These are phyloP conservation scores for Wickerhamiella nectarea DNA, from an alignment of 805 yeast genomes.

Conservation along the genomic window DNA sequence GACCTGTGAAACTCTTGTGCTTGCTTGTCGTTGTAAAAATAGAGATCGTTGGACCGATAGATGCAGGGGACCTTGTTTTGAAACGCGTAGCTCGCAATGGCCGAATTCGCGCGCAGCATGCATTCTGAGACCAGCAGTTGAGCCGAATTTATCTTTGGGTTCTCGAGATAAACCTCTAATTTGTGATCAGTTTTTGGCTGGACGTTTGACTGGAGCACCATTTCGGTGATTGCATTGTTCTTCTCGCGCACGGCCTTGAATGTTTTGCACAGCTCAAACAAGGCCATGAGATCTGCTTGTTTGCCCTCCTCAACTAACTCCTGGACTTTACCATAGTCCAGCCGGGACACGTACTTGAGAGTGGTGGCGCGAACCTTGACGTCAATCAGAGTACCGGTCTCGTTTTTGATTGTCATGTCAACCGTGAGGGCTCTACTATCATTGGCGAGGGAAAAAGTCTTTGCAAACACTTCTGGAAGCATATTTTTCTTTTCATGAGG, in stretches of 20 bases:
- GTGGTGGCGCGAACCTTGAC: conserved; percentile 30
- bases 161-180: background rate
- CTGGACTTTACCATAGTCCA: conserved; percentile 56
- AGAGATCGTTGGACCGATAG: conserved; percentile 20
- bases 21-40: conserved; percentile 20
- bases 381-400: conserved; percentile 15
- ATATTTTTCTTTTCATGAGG: conserved; percentile 54
- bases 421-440: conserved; percentile 27
- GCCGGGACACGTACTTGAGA: conserved; percentile 35
- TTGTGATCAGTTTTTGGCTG: background rate
- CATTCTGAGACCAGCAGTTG: conserved; percentile 62
- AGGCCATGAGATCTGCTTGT: background rate
- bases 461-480: conserved; percentile 49
- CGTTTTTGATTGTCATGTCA: conserved; percentile 26
- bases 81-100: conserved; percentile 20
- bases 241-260: conserved; percentile 25
- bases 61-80: conserved; percentile 20
- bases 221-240: conserved; percentile 7
- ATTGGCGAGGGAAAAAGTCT: conserved; percentile 12
- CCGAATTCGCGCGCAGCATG: conserved; percentile 68
- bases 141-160: conserved; percentile 25
- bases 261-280: conserved; percentile 22
- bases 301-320: conserved; percentile 27
- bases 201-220: background rate
- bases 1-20: conserved; percentile 20